These are phyloP conservation scores for Silene latifolia DNA, from an alignment of 148 eudicot species.

Conservation along the genomic window DNA sequence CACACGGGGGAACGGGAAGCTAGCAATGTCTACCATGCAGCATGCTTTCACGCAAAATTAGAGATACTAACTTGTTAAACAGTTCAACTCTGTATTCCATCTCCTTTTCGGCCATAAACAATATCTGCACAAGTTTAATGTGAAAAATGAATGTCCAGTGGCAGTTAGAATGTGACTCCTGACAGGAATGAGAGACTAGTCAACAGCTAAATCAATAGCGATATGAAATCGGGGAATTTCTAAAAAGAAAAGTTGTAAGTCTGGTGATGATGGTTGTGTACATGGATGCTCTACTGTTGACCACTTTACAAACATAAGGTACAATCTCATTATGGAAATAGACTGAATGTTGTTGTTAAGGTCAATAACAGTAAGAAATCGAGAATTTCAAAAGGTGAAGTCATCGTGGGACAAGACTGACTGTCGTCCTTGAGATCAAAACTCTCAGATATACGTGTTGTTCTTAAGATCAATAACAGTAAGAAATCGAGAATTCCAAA, in stretches of 20 bases:
- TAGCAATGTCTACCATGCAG: not conserved
- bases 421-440: too few relatives aligned
- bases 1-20: not conserved
- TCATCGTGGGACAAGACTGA: too few relatives aligned
- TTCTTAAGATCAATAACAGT: too few relatives aligned
- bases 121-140: conserved; percentile 41
- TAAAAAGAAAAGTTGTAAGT: not conserved
- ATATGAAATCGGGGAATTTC: not conserved
- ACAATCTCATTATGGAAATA: too few relatives aligned
- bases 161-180: not conserved
- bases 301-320: too few relatives aligned
- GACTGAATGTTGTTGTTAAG: too few relatives aligned
- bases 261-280: not conserved
- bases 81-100: conserved; percentile 93
- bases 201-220: not conserved
- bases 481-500: too few relatives aligned
- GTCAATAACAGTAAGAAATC: too few relatives aligned
- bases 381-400: too few relatives aligned
- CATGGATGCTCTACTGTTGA: not conserved
- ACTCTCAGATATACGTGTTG: not conserved
- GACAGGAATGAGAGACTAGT: not conserved
- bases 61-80: conserved; percentile 74
- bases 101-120: conserved; percentile 89
- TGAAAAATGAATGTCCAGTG: not conserved
- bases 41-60: not conserved